A percentile compares a stretch with the other conserved stretches of the same genome.
These are phyloP conservation scores for Polyporus arcularius DNA, from an alignment of 768 basidiomycete genomes.

Conservation along the genomic window DNA sequence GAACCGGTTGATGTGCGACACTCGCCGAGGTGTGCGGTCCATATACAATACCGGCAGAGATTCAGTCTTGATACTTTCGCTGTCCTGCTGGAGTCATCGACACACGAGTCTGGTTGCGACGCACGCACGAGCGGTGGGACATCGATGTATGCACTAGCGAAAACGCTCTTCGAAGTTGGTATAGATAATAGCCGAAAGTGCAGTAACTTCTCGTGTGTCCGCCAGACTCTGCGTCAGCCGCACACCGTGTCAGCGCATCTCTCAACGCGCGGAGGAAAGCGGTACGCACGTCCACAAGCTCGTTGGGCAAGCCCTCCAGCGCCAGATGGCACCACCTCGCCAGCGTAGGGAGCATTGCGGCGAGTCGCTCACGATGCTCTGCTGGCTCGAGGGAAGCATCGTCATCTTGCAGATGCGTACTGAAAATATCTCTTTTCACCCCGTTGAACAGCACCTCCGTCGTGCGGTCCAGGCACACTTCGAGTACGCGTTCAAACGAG, in stretches of 20 bases:
- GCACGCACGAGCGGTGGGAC: neutral
- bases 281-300: constrained; percentile 75
- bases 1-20: too few species aligned
- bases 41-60: too few species aligned
- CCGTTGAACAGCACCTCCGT: constrained; percentile 63
- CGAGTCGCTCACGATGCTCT: constrained; percentile 64
- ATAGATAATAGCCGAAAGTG: constrained; percentile 74
- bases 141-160: constrained; percentile 27
- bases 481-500: constrained; percentile 72
- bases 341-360: constrained; percentile 78
- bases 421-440: constrained; percentile 66
- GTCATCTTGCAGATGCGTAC: constrained; percentile 23
- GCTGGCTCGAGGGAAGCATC: constrained; percentile 29
- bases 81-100: neutral
- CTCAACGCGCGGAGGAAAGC: neutral
- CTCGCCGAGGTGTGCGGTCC: too few species aligned
- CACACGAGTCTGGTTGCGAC: neutral
- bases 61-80: neutral
- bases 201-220: constrained; percentile 62
- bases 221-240: constrained; percentile 51
- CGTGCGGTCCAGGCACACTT: constrained; percentile 71
- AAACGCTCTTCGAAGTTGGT: constrained; percentile 64
- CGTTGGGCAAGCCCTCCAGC: constrained; percentile 71
- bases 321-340: constrained; percentile 76
- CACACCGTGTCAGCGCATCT: constrained; percentile 1